phyloP scores from a whole-genome alignment of 2,329 filamentous ascomycete genomes.

The Cladorrhinum sp. region DNA sequence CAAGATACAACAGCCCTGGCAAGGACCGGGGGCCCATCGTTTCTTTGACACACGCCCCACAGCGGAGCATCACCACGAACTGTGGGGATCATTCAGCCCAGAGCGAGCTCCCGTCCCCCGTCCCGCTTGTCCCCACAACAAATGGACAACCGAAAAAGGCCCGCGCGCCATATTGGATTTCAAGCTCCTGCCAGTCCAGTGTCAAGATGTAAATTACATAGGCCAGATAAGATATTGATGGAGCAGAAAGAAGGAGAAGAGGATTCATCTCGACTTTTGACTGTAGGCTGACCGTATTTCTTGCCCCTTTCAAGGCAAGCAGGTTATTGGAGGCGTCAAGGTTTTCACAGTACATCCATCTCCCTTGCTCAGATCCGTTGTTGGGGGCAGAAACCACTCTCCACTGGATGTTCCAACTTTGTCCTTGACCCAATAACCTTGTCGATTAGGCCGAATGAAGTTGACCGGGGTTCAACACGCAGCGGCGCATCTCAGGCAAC shows the following conservation, averaged over 20 bases:
- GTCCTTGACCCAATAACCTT: no score
- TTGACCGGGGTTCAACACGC: neutral
- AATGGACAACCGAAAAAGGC: no score
- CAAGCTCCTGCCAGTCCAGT: no score
- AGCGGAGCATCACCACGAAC: neutral
- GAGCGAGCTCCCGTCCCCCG: neutral
- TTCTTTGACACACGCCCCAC: neutral
- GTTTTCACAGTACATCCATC: no score
- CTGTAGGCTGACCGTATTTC: no score
- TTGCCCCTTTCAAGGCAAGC: no score
- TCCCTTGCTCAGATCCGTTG: neutral
- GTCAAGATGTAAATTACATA: no score
- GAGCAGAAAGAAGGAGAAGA: no score
- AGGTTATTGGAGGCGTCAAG: no score
- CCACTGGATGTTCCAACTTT: neutral
- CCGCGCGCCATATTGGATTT: neutral
- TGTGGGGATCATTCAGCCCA: neutral
- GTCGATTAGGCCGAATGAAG: neutral
- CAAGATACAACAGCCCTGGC: no score
- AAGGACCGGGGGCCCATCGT: neutral
- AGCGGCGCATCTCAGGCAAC: neutral
- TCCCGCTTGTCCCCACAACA: neutral
- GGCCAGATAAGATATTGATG: no score
- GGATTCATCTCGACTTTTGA: no score
- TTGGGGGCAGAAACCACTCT: neutral